phyloP scores from a whole-genome alignment of 2,329 filamentous ascomycete genomes.

The Aspergillus fischeri region DNA sequence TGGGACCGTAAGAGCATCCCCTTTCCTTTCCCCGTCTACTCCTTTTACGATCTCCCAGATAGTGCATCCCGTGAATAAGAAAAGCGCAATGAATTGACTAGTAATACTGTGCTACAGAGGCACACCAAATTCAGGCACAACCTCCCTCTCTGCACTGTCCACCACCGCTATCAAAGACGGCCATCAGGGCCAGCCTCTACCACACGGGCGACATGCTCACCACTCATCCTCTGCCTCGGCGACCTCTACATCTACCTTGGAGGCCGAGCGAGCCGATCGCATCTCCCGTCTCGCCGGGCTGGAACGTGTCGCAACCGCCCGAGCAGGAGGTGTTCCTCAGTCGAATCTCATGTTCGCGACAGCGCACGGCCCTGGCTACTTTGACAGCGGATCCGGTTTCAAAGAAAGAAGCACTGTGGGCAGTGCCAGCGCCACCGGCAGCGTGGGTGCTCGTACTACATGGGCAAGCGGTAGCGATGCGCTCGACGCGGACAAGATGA shows the following conservation, averaged over 20 bases:
- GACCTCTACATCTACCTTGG: conserved; percentile 68
- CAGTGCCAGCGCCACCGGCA: conserved; percentile 76
- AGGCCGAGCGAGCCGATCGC: conserved; percentile 88
- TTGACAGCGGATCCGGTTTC: conserved; percentile 70
- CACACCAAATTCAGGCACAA: conserved; percentile 88
- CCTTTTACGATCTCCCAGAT: not conserved
- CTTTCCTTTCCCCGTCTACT: conserved; percentile 8
- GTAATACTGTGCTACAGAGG: conserved; percentile 54
- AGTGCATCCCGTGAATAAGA: conserved; percentile 1
- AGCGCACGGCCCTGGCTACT: conserved; percentile 63
- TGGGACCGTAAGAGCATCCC: conserved; percentile 64
- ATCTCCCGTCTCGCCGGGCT: conserved; percentile 93
- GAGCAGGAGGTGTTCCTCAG: conserved; percentile 43
- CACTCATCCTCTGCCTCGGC: conserved; percentile 56
- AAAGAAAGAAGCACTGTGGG: conserved; percentile 86
- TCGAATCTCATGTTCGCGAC: conserved; percentile 33
- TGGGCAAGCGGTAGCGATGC: conserved; percentile 64
- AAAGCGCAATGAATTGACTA: conserved; percentile 11
- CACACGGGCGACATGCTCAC: conserved; percentile 50
- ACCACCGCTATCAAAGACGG: conserved; percentile 97
- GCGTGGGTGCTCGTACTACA: conserved; percentile 63
- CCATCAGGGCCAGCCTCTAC: conserved; percentile 73
- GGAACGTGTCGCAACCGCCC: conserved; percentile 76
- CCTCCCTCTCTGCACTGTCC: conserved; percentile 84
- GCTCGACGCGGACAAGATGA: conserved; percentile 53